A percentile compares a stretch with the other conserved stretches of the same genome.
Conservation (phyloP, 805 yeast genomes). For the Nakazawaea pomicola region DNA sequence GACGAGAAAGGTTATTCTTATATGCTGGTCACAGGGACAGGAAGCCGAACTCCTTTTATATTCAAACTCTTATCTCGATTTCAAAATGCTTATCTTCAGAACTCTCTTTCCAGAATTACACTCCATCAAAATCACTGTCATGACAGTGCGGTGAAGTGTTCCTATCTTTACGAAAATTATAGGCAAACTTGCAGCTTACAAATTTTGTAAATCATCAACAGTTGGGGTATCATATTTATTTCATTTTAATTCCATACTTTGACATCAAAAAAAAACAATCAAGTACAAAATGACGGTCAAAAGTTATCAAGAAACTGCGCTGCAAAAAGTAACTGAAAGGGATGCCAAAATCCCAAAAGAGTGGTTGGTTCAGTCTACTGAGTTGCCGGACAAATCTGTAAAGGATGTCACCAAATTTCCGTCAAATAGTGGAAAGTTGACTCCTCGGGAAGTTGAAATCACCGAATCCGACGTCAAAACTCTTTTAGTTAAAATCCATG, state of each 20-base stretch:
- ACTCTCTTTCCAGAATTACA: neutral
- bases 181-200: too few relatives aligned
- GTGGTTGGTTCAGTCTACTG: constrained; percentile 36
- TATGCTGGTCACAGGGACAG: constrained; percentile 4
- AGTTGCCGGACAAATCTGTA: constrained; percentile 25
- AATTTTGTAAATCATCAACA: too few relatives aligned
- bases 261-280: neutral
- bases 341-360: constrained; percentile 37
- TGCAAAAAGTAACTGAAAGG: constrained; percentile 34
- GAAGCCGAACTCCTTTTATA: constrained; percentile 1
- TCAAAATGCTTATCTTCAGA: neutral
- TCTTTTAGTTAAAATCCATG: constrained; percentile 1
- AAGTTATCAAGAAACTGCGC: constrained; percentile 34
- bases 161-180: neutral
- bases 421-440: constrained; percentile 28
- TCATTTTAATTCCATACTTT: too few relatives aligned
- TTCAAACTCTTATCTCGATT: neutral
- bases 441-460: constrained; percentile 32
- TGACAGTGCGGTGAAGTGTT: neutral
- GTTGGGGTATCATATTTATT: too few relatives aligned
- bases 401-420: constrained; percentile 37
- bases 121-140: too few relatives aligned
- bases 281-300: constrained; percentile 1
- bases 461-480: constrained; percentile 27
- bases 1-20: neutral